Evolutionary conservation across 192 early-diverging fungal species (phyloP).

Genomic region (Oehlia diaphana): DNA sequence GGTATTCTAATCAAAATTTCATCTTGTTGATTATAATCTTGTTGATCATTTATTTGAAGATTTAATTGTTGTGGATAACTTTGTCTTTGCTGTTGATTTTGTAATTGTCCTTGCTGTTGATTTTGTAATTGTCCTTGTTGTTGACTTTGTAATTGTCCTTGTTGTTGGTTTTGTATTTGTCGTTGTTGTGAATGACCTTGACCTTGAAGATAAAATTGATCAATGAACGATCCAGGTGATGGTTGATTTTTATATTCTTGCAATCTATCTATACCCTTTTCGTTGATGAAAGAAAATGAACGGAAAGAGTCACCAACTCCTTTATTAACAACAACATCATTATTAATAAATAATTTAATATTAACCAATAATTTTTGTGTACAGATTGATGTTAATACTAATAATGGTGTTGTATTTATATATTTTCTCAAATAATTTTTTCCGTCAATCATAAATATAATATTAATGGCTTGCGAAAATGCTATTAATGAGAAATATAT

Average conservation of each 20-base stretch:
- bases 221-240: not conserved
- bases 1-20: not conserved
- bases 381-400: not conserved
- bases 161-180: too few species aligned
- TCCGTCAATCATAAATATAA: not conserved
- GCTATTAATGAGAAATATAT: not conserved
- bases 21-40: too few species aligned
- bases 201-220: not conserved
- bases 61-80: too few species aligned
- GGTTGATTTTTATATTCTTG: not conserved
- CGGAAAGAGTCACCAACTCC: not conserved
- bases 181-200: not conserved
- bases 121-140: too few species aligned
- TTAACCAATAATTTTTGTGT: not conserved
- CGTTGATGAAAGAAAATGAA: not conserved
- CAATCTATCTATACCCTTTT: not conserved
- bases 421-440: not conserved
- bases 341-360: not conserved
- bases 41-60: too few species aligned
- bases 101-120: too few species aligned
- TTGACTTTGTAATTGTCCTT: too few species aligned
- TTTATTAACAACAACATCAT: not conserved
- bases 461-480: not conserved
- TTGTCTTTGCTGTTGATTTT: too few species aligned
- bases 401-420: not conserved